Percentiles rank a stretch among this genome's conserved stretches.
Evolutionary conservation across 1,284 basidiomycete species (phyloP).

Genomic region (Ustilago cynodontis): DNA sequence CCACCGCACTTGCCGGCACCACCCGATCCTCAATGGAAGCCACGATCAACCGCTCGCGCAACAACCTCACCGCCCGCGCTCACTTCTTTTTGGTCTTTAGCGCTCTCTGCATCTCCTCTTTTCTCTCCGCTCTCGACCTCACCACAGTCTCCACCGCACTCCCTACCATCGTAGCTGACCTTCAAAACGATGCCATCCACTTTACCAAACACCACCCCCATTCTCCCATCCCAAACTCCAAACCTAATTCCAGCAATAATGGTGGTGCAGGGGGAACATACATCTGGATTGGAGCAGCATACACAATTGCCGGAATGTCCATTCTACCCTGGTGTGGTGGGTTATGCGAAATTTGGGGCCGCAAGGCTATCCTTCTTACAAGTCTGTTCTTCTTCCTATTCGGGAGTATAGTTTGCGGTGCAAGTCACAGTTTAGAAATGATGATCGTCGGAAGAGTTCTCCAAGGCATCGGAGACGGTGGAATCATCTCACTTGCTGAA

Average conservation of each 20-base stretch:
- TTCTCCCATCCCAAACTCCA: background rate
- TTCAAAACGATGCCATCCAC: constrained; percentile 32
- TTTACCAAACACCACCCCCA: constrained; percentile 21
- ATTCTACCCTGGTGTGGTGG: constrained; percentile 44
- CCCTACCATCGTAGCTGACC: constrained; percentile 45
- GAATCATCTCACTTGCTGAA: constrained; percentile 48
- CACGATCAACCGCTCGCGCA: background rate
- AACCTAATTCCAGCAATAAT: background rate
- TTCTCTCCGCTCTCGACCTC: constrained; percentile 44
- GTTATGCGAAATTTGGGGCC: constrained; percentile 46
- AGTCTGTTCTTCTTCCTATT: constrained; percentile 40
- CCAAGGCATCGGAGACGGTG: constrained; percentile 49
- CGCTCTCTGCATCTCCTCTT: constrained; percentile 37
- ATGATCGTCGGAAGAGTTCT: constrained; percentile 43
- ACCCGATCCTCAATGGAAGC: background rate
- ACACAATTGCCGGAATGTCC: constrained; percentile 42
- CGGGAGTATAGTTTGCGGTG: constrained; percentile 34
- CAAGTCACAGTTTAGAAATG: constrained; percentile 25
- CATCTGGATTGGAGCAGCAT: constrained; percentile 53
- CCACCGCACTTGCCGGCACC: background rate
- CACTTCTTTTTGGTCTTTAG: constrained; percentile 44
- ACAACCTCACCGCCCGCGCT: constrained; percentile 7
- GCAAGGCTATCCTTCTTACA: constrained; percentile 36
- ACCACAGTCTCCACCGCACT: constrained; percentile 47
- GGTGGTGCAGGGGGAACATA: constrained; percentile 28